Evolutionary conservation across 768 basidiomycete species (phyloP), one percentile per base, ranked within the genome.

Genomic region (Sutorius australiensis): DNA sequence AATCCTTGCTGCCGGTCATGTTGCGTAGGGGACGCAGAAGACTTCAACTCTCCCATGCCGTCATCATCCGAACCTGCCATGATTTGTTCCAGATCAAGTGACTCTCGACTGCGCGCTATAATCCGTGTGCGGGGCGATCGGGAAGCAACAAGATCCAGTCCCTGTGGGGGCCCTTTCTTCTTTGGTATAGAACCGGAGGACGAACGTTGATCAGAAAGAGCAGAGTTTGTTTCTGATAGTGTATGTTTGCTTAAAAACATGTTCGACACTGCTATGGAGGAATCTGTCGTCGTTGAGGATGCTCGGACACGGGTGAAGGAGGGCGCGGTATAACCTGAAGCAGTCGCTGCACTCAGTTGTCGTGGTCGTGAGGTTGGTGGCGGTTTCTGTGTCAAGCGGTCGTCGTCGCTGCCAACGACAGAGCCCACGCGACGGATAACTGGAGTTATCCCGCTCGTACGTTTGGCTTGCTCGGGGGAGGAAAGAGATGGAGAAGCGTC

Each of bases 61-160:
- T 88, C 87, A 21, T 81, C 81, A 56, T 86, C 88, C 7, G 81
- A 86, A 21, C 77, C 82, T 37, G 75, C 80, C 84, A 89, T 83
- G 21, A 89, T 66, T 53, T 88, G 87, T 62, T 92, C 89, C 56
- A 90, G 61, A 66, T 90, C 84, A 55, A 89, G 58, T 2, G 86
- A 87, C 63, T 89, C 89, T 33, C 80, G 73, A 57, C 83, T 81
- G 37, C 72, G 76, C 53, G 76, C 80, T 37, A 79, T 63, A 57
- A 73, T 79, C 32, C 81, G 78, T 6, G 76, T 82, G 44, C 65
- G 60, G 16, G 46, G 27, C 21, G 66, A 50, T 32, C 58, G 62
- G 27, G 58, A 57, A 39, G 44, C 37, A 41, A 58, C 55, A 54
- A 73, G 68, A 51, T 65, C 64, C 19, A 69, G 58, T 31, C 65